A percentile compares a stretch with the other conserved stretches of the same genome.
Evolutionary conservation across 768 basidiomycete genomes (phyloP).

Genomic region (Mycena latifolia): DNA sequence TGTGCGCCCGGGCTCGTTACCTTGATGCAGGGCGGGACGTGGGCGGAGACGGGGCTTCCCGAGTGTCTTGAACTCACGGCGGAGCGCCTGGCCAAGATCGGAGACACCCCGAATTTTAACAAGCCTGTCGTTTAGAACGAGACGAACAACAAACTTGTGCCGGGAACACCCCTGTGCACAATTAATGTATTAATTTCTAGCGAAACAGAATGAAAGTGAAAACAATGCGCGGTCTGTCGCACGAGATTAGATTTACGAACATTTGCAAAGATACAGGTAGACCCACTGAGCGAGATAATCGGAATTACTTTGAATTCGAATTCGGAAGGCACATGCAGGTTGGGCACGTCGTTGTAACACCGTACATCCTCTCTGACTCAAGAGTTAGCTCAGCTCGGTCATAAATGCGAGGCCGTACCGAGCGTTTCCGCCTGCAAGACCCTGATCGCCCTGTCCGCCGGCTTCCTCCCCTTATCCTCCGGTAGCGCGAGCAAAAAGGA

Average conservation of each 20-base stretch:
- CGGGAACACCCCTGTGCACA: too few relatives aligned
- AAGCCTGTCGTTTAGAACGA: slow-evolving; percentile 26
- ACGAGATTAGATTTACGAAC: too few relatives aligned
- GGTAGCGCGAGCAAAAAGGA: not conserved
- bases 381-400: not conserved
- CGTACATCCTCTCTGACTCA: not conserved
- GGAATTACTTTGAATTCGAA: too few relatives aligned
- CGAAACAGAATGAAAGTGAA: too few relatives aligned
- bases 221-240: too few relatives aligned
- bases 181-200: too few relatives aligned
- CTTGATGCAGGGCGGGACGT: slow-evolving; percentile 32
- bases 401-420: too few relatives aligned
- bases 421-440: too few relatives aligned
- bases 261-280: too few relatives aligned
- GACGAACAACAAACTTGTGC: too few relatives aligned
- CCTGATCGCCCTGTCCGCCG: too few relatives aligned
- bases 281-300: too few relatives aligned
- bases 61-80: slow-evolving; percentile 33
- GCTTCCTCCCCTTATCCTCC: not conserved
- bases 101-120: not conserved
- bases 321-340: not conserved
- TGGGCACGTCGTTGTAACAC: not conserved
- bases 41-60: slow-evolving; percentile 36
- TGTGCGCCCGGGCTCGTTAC: slow-evolving; percentile 32
- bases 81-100: slow-evolving; percentile 23